Base-by-base conservation (phyloP, 345 rosid genomes). In the Acer yangbiense region DNA sequence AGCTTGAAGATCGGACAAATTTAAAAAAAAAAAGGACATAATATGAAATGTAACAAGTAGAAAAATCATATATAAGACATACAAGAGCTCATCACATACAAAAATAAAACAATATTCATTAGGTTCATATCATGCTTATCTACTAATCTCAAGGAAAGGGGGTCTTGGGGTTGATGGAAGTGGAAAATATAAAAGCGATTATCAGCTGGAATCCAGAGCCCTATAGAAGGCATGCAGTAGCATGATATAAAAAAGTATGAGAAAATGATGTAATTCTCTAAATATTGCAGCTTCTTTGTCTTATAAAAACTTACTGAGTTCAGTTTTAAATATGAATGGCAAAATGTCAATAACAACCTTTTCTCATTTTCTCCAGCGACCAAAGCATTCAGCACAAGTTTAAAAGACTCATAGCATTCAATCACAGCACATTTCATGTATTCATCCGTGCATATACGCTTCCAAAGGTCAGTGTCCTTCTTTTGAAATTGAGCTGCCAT, bases 351-450 rank as follows among this genome's bases (percentile, higher is more conserved):
- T 71, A 79, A 54, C 48, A 85, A 95, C 99, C 98, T 93, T 88
- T 93, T 93, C 85, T 96, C 99, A 84, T 86, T 90, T 83, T 96
- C 99, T 77, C 99, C 98, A 82, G 87, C 86, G 9, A 96, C 93
- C 86, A 94, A 83, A 79, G 89, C 83, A 57, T 89, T 88, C 77
- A 96, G 82, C 68, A 94, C 88, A 86, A 86, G 90, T 81, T 96
- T 96, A 75, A 96, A 86, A 69, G 99, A 92, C 80, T 92, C 98
- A 32, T 96, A 96, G 87, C 99, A 94, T 86, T 96, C 99, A 67
- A 92, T 91, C 65, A 95, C 98, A 69, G 98, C 97, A 86, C 98
- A 95, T 84, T 95, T 93, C 99, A 95, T 91, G 85, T 92, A 95
- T 68, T 95, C 98, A 80, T 95, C 99, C 6, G 92, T 93, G 73